phyloP scores from a whole-genome alignment of 2,329 filamentous ascomycete genomes.

The Xylaria multiplex region DNA sequence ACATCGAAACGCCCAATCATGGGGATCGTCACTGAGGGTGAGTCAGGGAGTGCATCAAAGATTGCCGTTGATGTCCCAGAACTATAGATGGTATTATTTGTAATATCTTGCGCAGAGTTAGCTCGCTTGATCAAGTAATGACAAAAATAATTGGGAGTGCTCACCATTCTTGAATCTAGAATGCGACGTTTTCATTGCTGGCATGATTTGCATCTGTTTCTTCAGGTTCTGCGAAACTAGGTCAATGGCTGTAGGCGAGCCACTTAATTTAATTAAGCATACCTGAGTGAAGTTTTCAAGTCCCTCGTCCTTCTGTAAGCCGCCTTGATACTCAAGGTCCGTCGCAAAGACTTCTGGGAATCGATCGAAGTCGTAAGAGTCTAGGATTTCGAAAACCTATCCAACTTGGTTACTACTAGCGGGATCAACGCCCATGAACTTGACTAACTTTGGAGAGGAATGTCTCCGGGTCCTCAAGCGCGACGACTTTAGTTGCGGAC shows the following conservation, averaged over 20 bases:
- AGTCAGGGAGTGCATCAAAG: conserved; percentile 18
- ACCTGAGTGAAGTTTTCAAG: conserved; percentile 20
- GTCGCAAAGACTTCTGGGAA: conserved; percentile 18
- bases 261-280: neutral
- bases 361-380: conserved; percentile 23
- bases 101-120: conserved; percentile 11
- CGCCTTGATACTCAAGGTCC: conserved; percentile 17
- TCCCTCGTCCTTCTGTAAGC: conserved; percentile 21
- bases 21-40: conserved; percentile 24
- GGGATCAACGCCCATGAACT: neutral
- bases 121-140: neutral
- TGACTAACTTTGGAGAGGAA: conserved; percentile 18
- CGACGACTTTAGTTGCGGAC: conserved; percentile 3
- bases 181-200: conserved; percentile 24
- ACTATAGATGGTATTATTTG: conserved; percentile 22
- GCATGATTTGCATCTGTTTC: conserved; percentile 26
- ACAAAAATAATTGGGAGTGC: neutral
- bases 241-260: neutral
- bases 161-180: conserved; percentile 27
- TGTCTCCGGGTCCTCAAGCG: conserved; percentile 17
- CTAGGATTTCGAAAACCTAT: conserved; percentile 24
- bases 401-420: neutral
- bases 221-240: conserved; percentile 3
- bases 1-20: conserved; percentile 24
- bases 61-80: conserved; percentile 19